Conservation (phyloP, 805 yeast species). For the Hanseniaspora lachancei region DNA sequence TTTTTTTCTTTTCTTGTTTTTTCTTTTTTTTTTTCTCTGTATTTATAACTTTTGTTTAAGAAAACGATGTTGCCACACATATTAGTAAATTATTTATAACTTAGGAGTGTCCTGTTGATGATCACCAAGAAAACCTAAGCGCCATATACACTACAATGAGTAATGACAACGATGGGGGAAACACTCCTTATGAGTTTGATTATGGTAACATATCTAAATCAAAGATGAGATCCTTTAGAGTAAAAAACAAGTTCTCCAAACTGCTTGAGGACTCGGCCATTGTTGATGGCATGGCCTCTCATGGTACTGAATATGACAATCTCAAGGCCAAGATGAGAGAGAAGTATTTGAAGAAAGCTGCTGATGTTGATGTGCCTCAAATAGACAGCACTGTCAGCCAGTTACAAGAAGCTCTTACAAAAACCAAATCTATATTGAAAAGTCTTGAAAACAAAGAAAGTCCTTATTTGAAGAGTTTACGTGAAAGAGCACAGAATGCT, state of each 20-base stretch:
- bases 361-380: not conserved
- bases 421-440: not conserved
- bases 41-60: not conserved
- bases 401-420: not conserved
- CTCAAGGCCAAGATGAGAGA: not conserved
- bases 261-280: not conserved
- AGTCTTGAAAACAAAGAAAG: not conserved
- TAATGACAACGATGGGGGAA: not conserved
- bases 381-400: not conserved
- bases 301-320: not conserved
- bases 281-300: not conserved
- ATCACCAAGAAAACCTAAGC: not conserved
- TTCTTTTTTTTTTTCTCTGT: not conserved
- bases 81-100: too few relatives aligned
- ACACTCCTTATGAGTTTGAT: not conserved
- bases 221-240: not conserved
- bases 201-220: not conserved
- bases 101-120: too few relatives aligned
- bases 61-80: not conserved
- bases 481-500: not conserved
- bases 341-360: not conserved
- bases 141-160: not conserved
- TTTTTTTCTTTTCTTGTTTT: not conserved
- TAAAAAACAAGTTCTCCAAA: not conserved
- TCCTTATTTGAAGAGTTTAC: not conserved